These are phyloP conservation scores for Guadua angustifolia DNA, from an alignment of 176 grass and related monocot species.

Conservation along the genomic window DNA sequence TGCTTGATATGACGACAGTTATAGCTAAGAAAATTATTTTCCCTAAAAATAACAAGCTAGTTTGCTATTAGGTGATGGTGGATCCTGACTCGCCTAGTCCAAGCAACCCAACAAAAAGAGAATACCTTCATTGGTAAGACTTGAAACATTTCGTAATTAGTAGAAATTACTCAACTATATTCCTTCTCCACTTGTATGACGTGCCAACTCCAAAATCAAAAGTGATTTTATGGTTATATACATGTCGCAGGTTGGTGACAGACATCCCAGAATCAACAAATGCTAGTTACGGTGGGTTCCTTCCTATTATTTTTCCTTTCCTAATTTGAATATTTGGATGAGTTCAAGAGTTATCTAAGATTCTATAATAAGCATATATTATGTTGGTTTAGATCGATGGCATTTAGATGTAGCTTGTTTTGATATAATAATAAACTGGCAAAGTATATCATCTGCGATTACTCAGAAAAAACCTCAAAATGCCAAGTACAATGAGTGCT, in stretches of 20 bases:
- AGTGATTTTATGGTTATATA: slow-evolving; percentile 44
- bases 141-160: slow-evolving; percentile 22
- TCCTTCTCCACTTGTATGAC: slow-evolving; percentile 22
- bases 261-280: slow-evolving; percentile 87
- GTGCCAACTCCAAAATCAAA: slow-evolving; percentile 35
- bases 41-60: slow-evolving; percentile 48
- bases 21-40: slow-evolving; percentile 28
- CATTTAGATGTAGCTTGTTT: slow-evolving; percentile 13
- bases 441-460: slow-evolving; percentile 5
- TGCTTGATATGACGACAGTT: slow-evolving; percentile 9
- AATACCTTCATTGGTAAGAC: slow-evolving; percentile 93
- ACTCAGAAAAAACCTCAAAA: neutral
- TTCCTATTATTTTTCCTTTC: slow-evolving; percentile 37
- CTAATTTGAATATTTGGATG: slow-evolving; percentile 45
- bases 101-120: slow-evolving; percentile 90
- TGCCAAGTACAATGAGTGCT: neutral
- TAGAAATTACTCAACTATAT: slow-evolving; percentile 34
- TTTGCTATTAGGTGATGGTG: slow-evolving; percentile 81
- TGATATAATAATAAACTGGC: slow-evolving; percentile 1
- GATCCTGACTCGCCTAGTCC: slow-evolving; percentile 97
- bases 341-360: slow-evolving; percentile 34
- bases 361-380: slow-evolving; percentile 38
- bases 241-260: slow-evolving; percentile 86
- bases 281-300: slow-evolving; percentile 68
- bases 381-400: neutral